These are phyloP conservation scores for Lepiota venenata DNA, from an alignment of 768 basidiomycete species.

Conservation along the genomic window DNA sequence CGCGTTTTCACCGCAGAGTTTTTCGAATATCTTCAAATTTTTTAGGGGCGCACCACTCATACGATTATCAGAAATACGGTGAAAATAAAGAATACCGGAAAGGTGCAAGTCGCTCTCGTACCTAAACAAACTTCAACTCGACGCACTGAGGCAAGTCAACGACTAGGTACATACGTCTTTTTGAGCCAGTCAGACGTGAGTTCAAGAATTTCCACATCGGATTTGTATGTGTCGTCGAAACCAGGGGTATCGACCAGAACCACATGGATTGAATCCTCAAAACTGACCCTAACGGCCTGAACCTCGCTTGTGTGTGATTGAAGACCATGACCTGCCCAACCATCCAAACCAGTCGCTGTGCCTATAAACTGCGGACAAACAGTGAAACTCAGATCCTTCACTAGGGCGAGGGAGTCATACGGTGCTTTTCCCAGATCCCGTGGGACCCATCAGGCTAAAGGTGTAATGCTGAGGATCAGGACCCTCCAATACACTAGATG, in stretches of 20 bases:
- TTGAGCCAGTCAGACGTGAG: constrained; percentile 22
- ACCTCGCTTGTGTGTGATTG: not conserved
- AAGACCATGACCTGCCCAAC: not conserved
- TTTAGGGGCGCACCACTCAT: constrained; percentile 46
- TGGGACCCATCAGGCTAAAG: not conserved
- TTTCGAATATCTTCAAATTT: constrained; percentile 48
- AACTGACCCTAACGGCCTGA: not conserved
- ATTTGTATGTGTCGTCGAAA: constrained; percentile 21
- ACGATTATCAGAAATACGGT: constrained; percentile 49
- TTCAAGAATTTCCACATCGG: constrained; percentile 22
- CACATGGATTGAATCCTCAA: not conserved
- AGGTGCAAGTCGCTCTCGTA: constrained; percentile 2
- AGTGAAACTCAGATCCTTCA: not conserved
- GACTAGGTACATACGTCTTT: constrained; percentile 16
- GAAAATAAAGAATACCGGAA: constrained; percentile 32
- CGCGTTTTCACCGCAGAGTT: constrained; percentile 47
- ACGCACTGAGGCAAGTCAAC: not conserved
- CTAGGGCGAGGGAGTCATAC: not conserved
- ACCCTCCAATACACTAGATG: not conserved
- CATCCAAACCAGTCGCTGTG: not conserved
- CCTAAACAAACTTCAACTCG: not conserved
- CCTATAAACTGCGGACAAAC: not conserved
- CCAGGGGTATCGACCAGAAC: constrained; percentile 9
- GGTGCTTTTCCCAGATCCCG: not conserved
- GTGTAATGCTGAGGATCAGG: too few species aligned